phyloP scores from a whole-genome alignment of 2,329 filamentous ascomycete genomes.

The Aspergillus ibericus region DNA sequence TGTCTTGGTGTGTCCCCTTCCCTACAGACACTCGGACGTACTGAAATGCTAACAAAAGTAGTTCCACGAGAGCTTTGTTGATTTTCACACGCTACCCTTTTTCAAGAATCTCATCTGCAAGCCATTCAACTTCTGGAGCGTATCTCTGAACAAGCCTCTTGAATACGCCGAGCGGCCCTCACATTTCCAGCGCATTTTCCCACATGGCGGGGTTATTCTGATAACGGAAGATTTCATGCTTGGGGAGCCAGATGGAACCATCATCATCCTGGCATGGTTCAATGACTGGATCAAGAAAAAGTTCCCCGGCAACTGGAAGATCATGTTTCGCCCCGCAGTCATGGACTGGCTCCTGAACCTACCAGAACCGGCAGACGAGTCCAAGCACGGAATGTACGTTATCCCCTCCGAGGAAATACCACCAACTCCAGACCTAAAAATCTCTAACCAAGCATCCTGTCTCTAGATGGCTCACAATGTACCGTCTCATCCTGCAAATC shows the following conservation, averaged over 20 bases:
- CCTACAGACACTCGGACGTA: neutral
- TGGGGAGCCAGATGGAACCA: conserved; percentile 28
- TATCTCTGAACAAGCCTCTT: conserved; percentile 31
- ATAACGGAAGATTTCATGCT: conserved; percentile 44
- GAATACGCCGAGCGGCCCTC: conserved; percentile 20
- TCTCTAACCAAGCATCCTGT: neutral
- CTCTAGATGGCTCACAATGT: conserved; percentile 29
- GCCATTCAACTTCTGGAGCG: conserved; percentile 36
- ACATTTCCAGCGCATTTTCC: conserved; percentile 40
- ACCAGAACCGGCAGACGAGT: conserved; percentile 16
- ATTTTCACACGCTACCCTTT: conserved; percentile 30
- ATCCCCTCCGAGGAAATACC: neutral
- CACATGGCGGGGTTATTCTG: conserved; percentile 38
- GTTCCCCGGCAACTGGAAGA: conserved; percentile 34
- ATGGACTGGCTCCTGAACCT: conserved; percentile 34
- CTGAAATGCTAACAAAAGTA: conserved; percentile 15
- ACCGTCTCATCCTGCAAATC: conserved; percentile 27
- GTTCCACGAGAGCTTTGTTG: conserved; percentile 40
- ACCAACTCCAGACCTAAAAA: neutral
- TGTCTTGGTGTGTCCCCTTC: conserved; percentile 36
- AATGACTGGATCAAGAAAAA: conserved; percentile 19
- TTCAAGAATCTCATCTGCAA: conserved; percentile 25
- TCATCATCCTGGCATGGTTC: conserved; percentile 42
- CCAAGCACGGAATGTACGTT: conserved; percentile 22
- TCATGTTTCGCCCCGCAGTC: conserved; percentile 41